phyloP scores from a whole-genome alignment of 1,284 basidiomycete genomes.

The Pyrrhoderma lamaoense region DNA sequence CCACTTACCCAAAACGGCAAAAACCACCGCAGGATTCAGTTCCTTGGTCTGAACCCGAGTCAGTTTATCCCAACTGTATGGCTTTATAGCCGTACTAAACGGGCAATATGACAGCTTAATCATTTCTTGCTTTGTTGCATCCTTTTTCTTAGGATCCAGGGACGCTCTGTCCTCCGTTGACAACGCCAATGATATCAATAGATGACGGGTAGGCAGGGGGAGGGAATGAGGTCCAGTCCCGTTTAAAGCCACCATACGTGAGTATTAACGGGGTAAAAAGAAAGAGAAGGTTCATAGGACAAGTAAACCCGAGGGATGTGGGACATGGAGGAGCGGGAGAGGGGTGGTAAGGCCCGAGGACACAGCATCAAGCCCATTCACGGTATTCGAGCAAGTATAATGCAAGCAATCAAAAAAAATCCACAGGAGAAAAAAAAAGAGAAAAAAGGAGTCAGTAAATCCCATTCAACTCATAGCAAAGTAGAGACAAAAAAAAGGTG shows the following conservation, averaged over 20 bases:
- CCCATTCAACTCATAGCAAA: no score
- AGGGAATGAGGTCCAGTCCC: no score
- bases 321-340: slow-evolving; percentile 9
- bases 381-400: no score
- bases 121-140: slow-evolving; percentile 57
- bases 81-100: slow-evolving; percentile 55
- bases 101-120: slow-evolving; percentile 60
- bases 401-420: no score
- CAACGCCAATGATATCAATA: slow-evolving; percentile 5
- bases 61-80: slow-evolving; percentile 58
- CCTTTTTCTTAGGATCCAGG: slow-evolving; percentile 38
- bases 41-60: slow-evolving; percentile 73
- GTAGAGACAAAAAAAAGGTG: background rate
- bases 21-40: slow-evolving; percentile 63
- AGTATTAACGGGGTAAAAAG: no score
- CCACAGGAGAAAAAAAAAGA: background rate
- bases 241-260: no score
- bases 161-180: slow-evolving; percentile 19
- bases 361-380: no score
- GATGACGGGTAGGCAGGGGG: background rate
- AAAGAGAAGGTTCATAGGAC: no score
- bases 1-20: slow-evolving; percentile 62
- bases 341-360: background rate
- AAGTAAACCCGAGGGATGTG: no score
- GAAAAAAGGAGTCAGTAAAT: no score